Conservation (phyloP, 768 basidiomycete genomes). For the Tubosaeta sp. region DNA sequence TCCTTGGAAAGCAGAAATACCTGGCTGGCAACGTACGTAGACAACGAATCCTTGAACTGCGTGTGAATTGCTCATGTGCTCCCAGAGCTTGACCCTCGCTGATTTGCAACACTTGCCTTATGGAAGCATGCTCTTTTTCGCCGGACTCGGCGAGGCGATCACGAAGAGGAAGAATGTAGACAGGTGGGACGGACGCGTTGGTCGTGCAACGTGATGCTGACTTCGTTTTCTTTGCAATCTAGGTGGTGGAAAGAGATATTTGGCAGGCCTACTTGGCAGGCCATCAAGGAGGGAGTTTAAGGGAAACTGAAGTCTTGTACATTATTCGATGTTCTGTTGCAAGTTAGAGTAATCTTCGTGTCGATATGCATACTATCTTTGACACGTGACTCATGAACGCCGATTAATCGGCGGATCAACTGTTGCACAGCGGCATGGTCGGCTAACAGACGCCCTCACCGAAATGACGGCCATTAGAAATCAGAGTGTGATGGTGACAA, state of each 20-base stretch:
- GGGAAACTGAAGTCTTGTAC: background rate
- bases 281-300: conserved; percentile 34
- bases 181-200: conserved; percentile 5
- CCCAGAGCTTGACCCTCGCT: conserved; percentile 16
- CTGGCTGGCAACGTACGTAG: conserved; percentile 32
- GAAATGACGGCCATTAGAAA: too few relatives aligned
- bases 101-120: conserved; percentile 21
- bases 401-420: too few relatives aligned
- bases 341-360: background rate
- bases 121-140: conserved; percentile 7
- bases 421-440: too few relatives aligned
- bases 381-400: background rate
- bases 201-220: background rate
- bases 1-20: conserved; percentile 33
- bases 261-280: conserved; percentile 41
- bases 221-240: background rate
- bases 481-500: too few relatives aligned
- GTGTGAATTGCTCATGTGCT: background rate
- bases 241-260: conserved; percentile 50
- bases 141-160: conserved; percentile 10
- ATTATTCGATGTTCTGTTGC: background rate
- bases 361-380: background rate
- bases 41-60: background rate
- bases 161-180: conserved; percentile 15
- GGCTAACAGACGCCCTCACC: too few relatives aligned